Conservation (phyloP, 2,329 filamentous ascomycete species). For the Hypoxylon rubiginosum region DNA sequence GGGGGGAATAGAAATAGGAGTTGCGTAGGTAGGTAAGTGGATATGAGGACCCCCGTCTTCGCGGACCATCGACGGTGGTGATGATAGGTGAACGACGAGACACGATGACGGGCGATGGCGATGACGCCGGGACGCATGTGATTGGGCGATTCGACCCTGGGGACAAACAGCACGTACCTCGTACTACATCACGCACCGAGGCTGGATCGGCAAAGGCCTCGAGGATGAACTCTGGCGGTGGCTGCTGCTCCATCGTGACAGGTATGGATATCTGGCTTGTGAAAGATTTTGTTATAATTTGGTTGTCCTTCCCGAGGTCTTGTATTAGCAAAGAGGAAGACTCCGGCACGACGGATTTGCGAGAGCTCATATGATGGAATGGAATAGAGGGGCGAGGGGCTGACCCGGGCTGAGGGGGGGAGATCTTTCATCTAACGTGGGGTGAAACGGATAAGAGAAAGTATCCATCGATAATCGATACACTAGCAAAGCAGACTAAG, state of each 20-base stretch:
- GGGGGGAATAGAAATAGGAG: slow-evolving; percentile 1
- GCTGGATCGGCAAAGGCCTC: slow-evolving; percentile 93
- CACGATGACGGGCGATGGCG: slow-evolving; percentile 16
- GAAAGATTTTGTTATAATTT: slow-evolving; percentile 4
- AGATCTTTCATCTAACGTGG: slow-evolving; percentile 32
- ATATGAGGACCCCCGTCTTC: slow-evolving; percentile 22
- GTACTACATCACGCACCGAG: slow-evolving; percentile 91
- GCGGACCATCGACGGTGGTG: slow-evolving; percentile 12
- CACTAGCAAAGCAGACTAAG: no score
- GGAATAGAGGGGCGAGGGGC: slow-evolving; percentile 4
- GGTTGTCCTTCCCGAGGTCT: slow-evolving; percentile 30
- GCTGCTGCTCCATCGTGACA: slow-evolving; percentile 62
- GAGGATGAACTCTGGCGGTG: slow-evolving; percentile 88
- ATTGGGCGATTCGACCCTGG: slow-evolving; percentile 17
- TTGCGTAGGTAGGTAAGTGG: slow-evolving; percentile 15
- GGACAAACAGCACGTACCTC: slow-evolving; percentile 70
- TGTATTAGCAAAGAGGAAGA: neutral
- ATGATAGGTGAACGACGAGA: neutral
- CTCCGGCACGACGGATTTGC: neutral
- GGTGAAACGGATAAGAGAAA: neutral
- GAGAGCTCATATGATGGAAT: slow-evolving; percentile 29
- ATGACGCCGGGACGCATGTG: slow-evolving; percentile 32
- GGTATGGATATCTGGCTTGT: slow-evolving; percentile 23
- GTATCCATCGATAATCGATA: neutral
- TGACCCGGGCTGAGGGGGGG: slow-evolving; percentile 24